A percentile compares a stretch with the other conserved stretches of the same genome.
phyloP scores from a whole-genome alignment of 2,329 filamentous ascomycete genomes.

The Fusarium papillatum region DNA sequence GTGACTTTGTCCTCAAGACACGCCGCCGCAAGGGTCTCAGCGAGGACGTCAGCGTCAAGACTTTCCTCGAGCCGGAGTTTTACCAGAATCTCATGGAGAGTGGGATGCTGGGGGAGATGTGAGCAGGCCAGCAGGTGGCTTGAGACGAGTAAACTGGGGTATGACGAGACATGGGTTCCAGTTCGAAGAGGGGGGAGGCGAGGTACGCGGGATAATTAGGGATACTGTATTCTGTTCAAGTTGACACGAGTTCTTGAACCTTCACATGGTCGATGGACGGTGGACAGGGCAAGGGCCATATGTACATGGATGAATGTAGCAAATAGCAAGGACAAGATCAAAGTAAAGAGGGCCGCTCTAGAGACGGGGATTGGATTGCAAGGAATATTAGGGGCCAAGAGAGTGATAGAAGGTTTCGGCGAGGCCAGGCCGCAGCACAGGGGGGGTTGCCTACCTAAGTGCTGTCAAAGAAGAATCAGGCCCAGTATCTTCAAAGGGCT shows the following conservation, averaged over 20 bases:
- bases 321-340: slow-evolving; percentile 28
- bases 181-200: slow-evolving; percentile 11
- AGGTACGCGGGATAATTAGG: slow-evolving; percentile 20
- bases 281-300: slow-evolving; percentile 25
- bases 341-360: slow-evolving; percentile 20
- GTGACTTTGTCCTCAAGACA: slow-evolving; percentile 98
- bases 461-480: slow-evolving; percentile 27
- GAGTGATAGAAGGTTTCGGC: slow-evolving; percentile 17
- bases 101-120: slow-evolving; percentile 79
- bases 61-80: slow-evolving; percentile 95
- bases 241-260: slow-evolving; percentile 26
- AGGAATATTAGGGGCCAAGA: slow-evolving; percentile 9
- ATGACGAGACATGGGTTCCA: slow-evolving; percentile 10
- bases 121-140: slow-evolving; percentile 14
- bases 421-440: slow-evolving; percentile 25
- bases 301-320: slow-evolving; percentile 33
- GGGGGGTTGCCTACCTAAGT: neutral
- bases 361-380: neutral
- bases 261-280: slow-evolving; percentile 32
- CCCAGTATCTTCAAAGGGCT: neutral
- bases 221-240: slow-evolving; percentile 1
- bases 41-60: slow-evolving; percentile 95
- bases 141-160: neutral
- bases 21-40: slow-evolving; percentile 92
- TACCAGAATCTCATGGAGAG: slow-evolving; percentile 91